Base-by-base conservation (phyloP, 306 rosid genomes). In the Cicer cuneatum region DNA sequence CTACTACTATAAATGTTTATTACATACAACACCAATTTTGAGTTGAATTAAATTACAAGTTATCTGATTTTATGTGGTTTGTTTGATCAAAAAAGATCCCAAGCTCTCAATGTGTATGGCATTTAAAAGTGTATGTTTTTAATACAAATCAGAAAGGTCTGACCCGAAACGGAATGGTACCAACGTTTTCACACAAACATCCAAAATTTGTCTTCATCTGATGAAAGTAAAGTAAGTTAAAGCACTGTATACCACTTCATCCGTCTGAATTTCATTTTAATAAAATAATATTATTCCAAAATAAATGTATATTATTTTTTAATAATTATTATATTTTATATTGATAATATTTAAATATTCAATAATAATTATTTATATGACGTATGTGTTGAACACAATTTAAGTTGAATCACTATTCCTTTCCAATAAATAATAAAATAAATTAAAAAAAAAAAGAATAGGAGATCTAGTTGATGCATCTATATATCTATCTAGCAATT, bases 141-240 rank as follows among this genome's bases (percentile, higher is more conserved):
- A 62, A 72, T 52, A 58, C 48, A 52, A 79, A 77, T 78, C 19
- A 76, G 74, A 83, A 77, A 69, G 56, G 75, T 69, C 82, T 66
- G 84, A 83, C 83, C 82, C 6, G 81, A 89, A 88, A 86, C 81
- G 87, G 92, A 77, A 86, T 78, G 86, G 83, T 45, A 82, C 84
- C 48, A 80, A 85, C 73, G 92, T 88, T 83, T 73, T 53, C 13
- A 48, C 80, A 56, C 6, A 56, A 78, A 66, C 40, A 45, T 43
- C 77, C 61, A 82, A 56, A 10, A 43, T 24, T 78, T 74, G 71
- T 68, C 77, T 39, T 77, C 47, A 68, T 58, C 21, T 58, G 10
- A 33, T 33, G 18, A 59, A 29, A 57, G 1, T 9, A 56, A 19
- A 54, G 37, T 10, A 56, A 56, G 0, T 21, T 15, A 57, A 57